phyloP scores from a whole-genome alignment of 2,329 filamentous ascomycete species.

The Onygena corvina region DNA sequence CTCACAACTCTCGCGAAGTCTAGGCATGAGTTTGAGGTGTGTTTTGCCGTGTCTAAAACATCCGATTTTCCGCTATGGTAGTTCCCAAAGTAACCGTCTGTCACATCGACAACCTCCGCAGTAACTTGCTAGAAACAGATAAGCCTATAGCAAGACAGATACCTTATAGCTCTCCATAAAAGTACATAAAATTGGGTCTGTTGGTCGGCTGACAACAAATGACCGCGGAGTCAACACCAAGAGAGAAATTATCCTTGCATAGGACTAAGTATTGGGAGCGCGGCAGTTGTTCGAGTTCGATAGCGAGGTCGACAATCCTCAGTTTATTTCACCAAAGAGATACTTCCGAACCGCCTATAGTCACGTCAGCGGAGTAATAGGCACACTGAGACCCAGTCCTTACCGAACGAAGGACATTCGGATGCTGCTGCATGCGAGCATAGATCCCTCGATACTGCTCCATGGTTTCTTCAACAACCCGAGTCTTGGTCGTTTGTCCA shows the following conservation, averaged over 20 bases:
- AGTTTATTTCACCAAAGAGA: conserved; percentile 8
- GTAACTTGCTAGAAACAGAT: too few species aligned
- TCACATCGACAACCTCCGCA: too few species aligned
- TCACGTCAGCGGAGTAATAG: conserved; percentile 5
- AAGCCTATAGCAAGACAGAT: too few species aligned
- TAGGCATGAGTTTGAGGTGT: too few species aligned
- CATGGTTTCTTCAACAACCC: conserved; percentile 3
- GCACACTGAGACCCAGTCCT: conserved; percentile 7
- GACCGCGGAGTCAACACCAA: neutral
- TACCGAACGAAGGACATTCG: conserved; percentile 5
- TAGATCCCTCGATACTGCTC: conserved; percentile 9
- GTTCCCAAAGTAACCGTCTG: too few species aligned
- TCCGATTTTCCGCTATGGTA: too few species aligned
- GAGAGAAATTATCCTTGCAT: neutral
- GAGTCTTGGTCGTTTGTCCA: conserved; percentile 7
- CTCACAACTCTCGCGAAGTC: too few species aligned
- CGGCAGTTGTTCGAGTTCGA: neutral
- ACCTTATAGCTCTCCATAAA: too few species aligned
- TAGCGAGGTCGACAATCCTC: conserved; percentile 9
- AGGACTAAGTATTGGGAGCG: neutral
- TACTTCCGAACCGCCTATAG: conserved; percentile 10
- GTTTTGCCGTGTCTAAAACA: too few species aligned
- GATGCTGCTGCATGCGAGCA: conserved; percentile 6
- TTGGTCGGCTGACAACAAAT: neutral
- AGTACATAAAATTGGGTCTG: too few species aligned